Evolutionary conservation across 805 yeast species (phyloP).

Genomic region (Schwanniomyces yamadae): DNA sequence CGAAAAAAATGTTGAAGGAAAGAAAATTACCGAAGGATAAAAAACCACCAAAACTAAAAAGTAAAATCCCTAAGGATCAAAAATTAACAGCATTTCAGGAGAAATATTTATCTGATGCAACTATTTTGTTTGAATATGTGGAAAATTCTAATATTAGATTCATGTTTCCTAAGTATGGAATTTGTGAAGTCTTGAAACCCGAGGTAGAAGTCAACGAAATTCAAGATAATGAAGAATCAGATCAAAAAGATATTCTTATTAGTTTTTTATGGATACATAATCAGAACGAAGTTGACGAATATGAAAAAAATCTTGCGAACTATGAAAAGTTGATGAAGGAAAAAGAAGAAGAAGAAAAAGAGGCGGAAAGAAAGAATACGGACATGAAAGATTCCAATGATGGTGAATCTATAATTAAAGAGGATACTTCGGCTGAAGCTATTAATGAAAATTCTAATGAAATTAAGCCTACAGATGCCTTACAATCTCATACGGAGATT

Average conservation of each 20-base stretch:
- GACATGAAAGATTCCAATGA: conserved; percentile 16
- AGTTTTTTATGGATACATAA: conserved; percentile 55
- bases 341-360: conserved; percentile 27
- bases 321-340: conserved; percentile 28
- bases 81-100: conserved; percentile 77
- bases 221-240: conserved; percentile 13
- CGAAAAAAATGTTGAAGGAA: conserved; percentile 12
- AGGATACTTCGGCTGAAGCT: conserved; percentile 12
- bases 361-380: conserved; percentile 20
- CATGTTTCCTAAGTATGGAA: conserved; percentile 70
- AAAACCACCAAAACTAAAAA: conserved; percentile 14
- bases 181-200: conserved; percentile 55
- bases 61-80: conserved; percentile 42
- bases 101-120: conserved; percentile 63
- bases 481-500: conserved; percentile 5
- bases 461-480: background rate
- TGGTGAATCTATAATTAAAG: conserved; percentile 2
- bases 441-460: background rate
- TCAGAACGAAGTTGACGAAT: conserved; percentile 45
- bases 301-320: conserved; percentile 34
- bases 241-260: conserved; percentile 39
- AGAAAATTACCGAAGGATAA: conserved; percentile 19
- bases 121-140: conserved; percentile 78
- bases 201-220: conserved; percentile 21
- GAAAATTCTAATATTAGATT: conserved; percentile 79